Evolutionary conservation across 2,329 filamentous ascomycete species (phyloP), one percentile per base, ranked within the genome.

Genomic region (Anthostomella pinea): DNA sequence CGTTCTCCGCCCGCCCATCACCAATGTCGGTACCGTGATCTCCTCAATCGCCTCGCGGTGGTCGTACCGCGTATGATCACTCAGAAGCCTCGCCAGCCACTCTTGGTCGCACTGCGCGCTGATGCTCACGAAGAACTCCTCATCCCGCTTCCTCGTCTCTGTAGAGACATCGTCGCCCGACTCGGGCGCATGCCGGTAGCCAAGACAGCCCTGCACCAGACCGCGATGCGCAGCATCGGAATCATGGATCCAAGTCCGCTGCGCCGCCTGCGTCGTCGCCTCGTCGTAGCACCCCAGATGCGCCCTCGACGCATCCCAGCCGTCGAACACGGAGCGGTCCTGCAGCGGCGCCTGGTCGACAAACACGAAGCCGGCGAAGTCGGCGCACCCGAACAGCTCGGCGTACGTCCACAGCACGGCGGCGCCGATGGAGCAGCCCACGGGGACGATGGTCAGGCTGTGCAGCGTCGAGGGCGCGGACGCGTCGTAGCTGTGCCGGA

Each of bases 241-340:
- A 2, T 54, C 53, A 1, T 72, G 65, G 63, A 66, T 73, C 34
- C 70, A 74, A 28, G 69, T 64, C 1, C 72, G 68, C 70, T 78
- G 74, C 45, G 39, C 64, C 0, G 38, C 56, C 5, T 49, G 46
- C 63, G 59, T 56, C n/a, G 53, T 63, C 14, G 37, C 38, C 51
- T 66, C 64, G 31, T 67, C 58, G 33, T 58, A 67, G 46, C 63
- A 66, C 5, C 60, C 62, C 4, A 39, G 43, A 40, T 67, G 62
- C 18, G 61, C 54, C 13, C 35, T 43, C 25, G 42, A 40, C 22
- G 38, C 48, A 36, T 59, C 62, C 63, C 64, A 66, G 7, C 33
- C 42, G 33, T 46, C 56, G 31, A 59, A 56, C 2, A 28, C 10
- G 8, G 57, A 57, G 11, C 60, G 58, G 35, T 67, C 63, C 48